phyloP scores from a whole-genome alignment of 2,329 filamentous ascomycete species.

The Pseudocercospora fijiensis region DNA sequence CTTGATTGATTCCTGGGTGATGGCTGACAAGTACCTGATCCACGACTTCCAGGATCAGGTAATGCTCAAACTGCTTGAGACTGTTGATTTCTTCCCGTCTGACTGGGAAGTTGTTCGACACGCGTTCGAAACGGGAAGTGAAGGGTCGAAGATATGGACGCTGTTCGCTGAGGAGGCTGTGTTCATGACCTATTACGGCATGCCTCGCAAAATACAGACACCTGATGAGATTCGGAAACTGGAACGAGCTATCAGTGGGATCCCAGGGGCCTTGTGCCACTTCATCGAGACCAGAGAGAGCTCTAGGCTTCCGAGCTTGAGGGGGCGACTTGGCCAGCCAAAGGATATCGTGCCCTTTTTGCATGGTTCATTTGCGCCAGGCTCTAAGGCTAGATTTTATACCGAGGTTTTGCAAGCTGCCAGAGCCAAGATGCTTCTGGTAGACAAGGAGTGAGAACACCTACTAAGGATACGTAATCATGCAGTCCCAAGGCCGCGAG shows the following conservation, averaged over 20 bases:
- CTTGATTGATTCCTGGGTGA: not conserved
- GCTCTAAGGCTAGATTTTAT: too few species aligned
- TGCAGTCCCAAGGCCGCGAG: too few species aligned
- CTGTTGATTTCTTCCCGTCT: rapidly evolving
- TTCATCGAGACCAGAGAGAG: not conserved
- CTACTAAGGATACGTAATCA: too few species aligned
- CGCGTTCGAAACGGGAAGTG: not conserved
- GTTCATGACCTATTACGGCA: not conserved
- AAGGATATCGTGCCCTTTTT: too few species aligned
- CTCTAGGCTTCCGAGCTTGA: too few species aligned
- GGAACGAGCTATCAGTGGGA: not conserved
- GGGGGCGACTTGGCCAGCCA: too few species aligned
- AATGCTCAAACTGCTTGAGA: not conserved
- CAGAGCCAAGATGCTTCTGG: too few species aligned
- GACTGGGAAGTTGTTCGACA: not conserved
- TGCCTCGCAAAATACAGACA: too few species aligned
- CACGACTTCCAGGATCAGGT: not conserved
- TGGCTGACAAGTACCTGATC: not conserved
- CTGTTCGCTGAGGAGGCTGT: not conserved
- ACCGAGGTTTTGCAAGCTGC: too few species aligned
- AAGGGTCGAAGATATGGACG: not conserved
- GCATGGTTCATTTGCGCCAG: too few species aligned
- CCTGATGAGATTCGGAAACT: too few species aligned
- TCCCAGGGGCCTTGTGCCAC: not conserved
- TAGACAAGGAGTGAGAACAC: too few species aligned